These are phyloP conservation scores for Botrytis medusae DNA, from an alignment of 2,329 filamentous ascomycete species.

Conservation along the genomic window DNA sequence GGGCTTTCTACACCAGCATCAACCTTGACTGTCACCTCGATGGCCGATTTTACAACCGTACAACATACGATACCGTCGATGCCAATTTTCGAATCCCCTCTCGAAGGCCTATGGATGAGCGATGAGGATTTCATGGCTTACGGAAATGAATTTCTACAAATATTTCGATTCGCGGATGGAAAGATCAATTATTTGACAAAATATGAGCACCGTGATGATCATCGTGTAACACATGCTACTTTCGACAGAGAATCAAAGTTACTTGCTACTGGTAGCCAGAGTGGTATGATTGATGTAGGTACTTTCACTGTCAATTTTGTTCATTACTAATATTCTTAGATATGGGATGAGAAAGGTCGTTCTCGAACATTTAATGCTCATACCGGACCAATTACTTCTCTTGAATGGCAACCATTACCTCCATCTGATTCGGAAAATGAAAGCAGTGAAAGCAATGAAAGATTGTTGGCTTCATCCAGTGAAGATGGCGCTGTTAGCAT, in stretches of 20 bases:
- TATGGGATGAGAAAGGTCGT: conserved; percentile 48
- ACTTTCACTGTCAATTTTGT: background rate
- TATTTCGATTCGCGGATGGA: conserved; percentile 49
- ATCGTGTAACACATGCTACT: conserved; percentile 55
- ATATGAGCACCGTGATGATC: conserved; percentile 54
- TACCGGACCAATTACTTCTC: conserved; percentile 55
- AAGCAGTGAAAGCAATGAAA: conserved; percentile 32
- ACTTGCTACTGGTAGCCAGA: conserved; percentile 59
- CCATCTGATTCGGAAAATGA: conserved; percentile 46
- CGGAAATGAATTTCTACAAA: conserved; percentile 55
- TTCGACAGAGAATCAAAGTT: conserved; percentile 56
- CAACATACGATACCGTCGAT: conserved; percentile 52
- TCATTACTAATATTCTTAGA: conserved; percentile 40
- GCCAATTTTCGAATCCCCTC: conserved; percentile 50
- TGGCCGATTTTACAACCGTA: conserved; percentile 32
- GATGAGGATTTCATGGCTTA: conserved; percentile 59
- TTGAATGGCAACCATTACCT: conserved; percentile 60
- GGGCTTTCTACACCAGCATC: conserved; percentile 50
- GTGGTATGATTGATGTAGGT: conserved; percentile 60
- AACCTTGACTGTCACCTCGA: conserved; percentile 54
- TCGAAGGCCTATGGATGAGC: conserved; percentile 61
- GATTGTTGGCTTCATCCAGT: conserved; percentile 58
- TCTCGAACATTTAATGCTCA: conserved; percentile 59
- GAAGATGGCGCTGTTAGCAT: conserved; percentile 63
- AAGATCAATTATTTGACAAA: conserved; percentile 49